Evolutionary conservation across 2,329 filamentous ascomycete genomes (phyloP), one percentile per base, ranked within the genome.

Genomic region (Seiridium unicorne): DNA sequence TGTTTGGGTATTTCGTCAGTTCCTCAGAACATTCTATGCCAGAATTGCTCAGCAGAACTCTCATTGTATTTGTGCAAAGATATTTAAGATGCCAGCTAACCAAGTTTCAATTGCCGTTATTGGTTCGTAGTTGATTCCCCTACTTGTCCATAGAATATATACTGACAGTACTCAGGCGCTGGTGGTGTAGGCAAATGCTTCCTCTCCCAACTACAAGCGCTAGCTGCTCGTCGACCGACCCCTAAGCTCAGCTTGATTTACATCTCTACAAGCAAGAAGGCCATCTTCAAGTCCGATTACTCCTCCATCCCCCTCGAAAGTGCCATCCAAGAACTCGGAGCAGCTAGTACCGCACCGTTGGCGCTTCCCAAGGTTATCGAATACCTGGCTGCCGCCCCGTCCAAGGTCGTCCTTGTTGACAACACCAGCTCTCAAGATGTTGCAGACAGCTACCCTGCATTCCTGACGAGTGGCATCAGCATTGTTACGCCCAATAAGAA

Each of bases 401-500:
- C 87, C 62, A 91, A 90, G 72, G 88, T 90, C 48, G 82, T 99
- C 49, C 81, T 99, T 36, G 89, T 99, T 65, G 95, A 99, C 83
- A 98, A 98, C 80, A 99, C 95, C 57, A 96, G 91, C 77, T 93
- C 92, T 67, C 89, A 94, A 69, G 88, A 90, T 64, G 84, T 99
- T 36, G 95, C 94, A 54, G 85, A 91, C 62, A 79, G 85, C 36
- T 99, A 99, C 76, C 93, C 95, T 1, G 75, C 84, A 51, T 91
- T 96, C 75, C 81, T 99, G 62, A 84, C 85, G 69, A 86, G 87
- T 64, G 94, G 93, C 10, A 89, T 99, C 75, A 94, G 88, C 76
- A 87, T 99, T 68, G 92, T 98, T 35, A 99, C 95, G 1, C 93
- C 95, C 48, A 99, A 98, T 83, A 99, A 99, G 82, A 99, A 99